Evolutionary conservation across 208 protist species (phyloP).

Genomic region (Trichomonas gallinae): DNA sequence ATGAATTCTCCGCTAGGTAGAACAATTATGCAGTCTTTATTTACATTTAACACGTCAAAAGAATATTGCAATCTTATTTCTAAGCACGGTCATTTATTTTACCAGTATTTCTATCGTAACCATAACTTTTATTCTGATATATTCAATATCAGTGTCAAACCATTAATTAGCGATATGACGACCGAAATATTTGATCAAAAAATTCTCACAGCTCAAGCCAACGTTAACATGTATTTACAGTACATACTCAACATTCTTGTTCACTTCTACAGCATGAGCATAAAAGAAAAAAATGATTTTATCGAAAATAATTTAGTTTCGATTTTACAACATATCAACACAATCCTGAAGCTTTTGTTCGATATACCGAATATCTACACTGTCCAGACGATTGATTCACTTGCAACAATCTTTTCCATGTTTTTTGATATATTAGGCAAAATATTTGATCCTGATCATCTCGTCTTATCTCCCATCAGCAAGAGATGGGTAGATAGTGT

Average conservation of each 20-base stretch:
- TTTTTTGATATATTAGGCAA: background rate
- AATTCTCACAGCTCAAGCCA: background rate
- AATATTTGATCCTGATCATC: background rate
- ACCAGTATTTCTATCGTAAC: background rate
- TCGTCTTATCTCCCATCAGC: background rate
- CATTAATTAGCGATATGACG: background rate
- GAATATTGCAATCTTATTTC: background rate
- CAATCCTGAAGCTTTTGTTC: background rate
- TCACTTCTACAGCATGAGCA: background rate
- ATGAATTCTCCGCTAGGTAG: background rate
- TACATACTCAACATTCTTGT: background rate
- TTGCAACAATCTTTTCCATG: background rate
- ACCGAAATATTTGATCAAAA: background rate
- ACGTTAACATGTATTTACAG: background rate
- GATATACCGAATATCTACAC: background rate
- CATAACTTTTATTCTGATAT: background rate
- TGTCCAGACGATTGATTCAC: background rate
- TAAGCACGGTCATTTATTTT: background rate
- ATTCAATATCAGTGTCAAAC: background rate
- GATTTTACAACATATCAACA: background rate
- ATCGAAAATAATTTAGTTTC: background rate
- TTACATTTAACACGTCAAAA: background rate
- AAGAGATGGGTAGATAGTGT: background rate
- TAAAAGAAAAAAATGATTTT: background rate
- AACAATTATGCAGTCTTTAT: background rate